Evolutionary conservation across 495 filamentous ascomycete species (phyloP), one percentile per base, ranked within the genome.

Genomic region (Baudoinia panamericana): DNA sequence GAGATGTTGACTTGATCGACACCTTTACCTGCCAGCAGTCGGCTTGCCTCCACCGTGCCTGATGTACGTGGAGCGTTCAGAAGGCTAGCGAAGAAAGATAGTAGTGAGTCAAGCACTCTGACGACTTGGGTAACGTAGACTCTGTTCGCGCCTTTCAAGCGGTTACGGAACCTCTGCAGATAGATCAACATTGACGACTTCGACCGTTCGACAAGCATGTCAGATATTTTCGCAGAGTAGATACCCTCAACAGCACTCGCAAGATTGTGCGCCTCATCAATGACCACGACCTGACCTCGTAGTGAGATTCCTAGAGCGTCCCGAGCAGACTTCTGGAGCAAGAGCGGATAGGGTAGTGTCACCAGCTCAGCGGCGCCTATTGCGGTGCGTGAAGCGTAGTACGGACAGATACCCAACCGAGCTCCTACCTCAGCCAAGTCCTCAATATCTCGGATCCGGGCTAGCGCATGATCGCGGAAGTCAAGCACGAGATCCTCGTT

Each of bases 241-340:
- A 94, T 88, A 17, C 75, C 78, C 1, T 83, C 71, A 30, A 97
- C 86, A 1, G 88, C 82, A 58, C 94, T 86, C 76, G 95, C 95
- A 22, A 97, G 71, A 56, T 97, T 97, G 55, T 97, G 90, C 1
- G 92, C 90, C 63, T 97, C 90, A 52, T 97, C 90, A 47, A 97
- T 83, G 30, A 97, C 80, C 17, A 97, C 72, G 1, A 96, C 68
- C 56, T 94, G 87, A 5, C 74, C 79, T 50, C 87, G 85, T 8
- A 97, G 60, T 21, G 82, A 90, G 16, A 97, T 70, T 23, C 76
- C 75, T 3, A 97, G 69, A 4, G 90, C 84, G 41, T 96, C 86
- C 30, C 90, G 69, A 4, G 90, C 88, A 20, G 82, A 86, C 52
- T 78, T 80, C 51, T 96, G 90, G 20, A 97, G 65, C 0, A 97